Evolutionary conservation across 2,329 filamentous ascomycete genomes (phyloP).

Genomic region (Chlorencoelia australis): DNA sequence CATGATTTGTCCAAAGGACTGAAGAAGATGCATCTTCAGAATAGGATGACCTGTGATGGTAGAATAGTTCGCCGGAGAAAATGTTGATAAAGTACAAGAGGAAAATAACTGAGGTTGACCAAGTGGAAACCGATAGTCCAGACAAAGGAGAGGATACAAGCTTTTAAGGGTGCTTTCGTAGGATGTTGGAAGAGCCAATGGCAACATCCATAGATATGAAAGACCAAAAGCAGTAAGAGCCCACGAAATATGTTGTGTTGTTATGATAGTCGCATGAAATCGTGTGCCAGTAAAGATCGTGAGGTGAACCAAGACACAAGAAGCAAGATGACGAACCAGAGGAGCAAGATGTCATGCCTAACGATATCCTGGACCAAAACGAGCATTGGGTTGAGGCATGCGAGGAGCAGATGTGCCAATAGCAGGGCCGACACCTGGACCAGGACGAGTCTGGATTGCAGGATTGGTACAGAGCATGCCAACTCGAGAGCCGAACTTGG

Average conservation of each 20-base stretch:
- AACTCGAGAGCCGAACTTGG: constrained; percentile 95
- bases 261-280: constrained; percentile 23
- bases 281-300: constrained; percentile 24
- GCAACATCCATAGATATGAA: constrained; percentile 28
- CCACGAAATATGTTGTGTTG: constrained; percentile 25
- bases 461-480: constrained; percentile 99
- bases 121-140: constrained; percentile 14
- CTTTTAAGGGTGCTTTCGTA: constrained; percentile 23
- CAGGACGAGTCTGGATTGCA: constrained; percentile 77
- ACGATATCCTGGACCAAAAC: constrained; percentile 50
- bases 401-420: constrained; percentile 43
- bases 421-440: constrained; percentile 64
- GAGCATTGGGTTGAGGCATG: constrained; percentile 43
- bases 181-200: constrained; percentile 24
- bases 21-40: constrained; percentile 37
- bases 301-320: constrained; percentile 20
- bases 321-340: constrained; percentile 21
- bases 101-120: constrained; percentile 24
- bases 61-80: constrained; percentile 27
- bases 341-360: constrained; percentile 28
- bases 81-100: constrained; percentile 27
- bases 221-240: constrained; percentile 25
- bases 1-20: constrained; percentile 53
- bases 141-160: constrained; percentile 20
- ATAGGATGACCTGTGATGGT: constrained; percentile 47